These are phyloP conservation scores for Rhododendron ovatum DNA, from an alignment of 148 eudicot genomes.

Conservation along the genomic window DNA sequence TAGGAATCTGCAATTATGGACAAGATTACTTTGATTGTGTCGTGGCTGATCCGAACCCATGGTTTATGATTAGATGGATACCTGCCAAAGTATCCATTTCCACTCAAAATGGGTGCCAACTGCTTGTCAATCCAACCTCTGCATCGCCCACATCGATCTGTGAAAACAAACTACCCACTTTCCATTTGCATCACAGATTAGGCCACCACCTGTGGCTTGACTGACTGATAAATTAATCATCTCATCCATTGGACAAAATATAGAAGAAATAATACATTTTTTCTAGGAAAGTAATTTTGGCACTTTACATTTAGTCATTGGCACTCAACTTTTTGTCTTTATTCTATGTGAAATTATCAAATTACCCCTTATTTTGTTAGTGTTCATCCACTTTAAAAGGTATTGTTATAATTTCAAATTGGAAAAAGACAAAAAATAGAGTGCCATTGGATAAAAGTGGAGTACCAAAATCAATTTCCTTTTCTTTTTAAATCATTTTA, in stretches of 20 bases:
- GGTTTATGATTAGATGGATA: background rate
- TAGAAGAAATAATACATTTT: background rate
- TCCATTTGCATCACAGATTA: background rate
- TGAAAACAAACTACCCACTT: background rate
- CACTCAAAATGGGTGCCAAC: background rate
- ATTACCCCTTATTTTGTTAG: no score
- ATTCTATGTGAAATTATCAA: no score
- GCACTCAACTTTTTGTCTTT: no score
- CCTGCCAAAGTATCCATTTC: no score
- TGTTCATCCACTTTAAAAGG: no score
- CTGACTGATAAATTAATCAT: no score
- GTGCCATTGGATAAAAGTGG: no score
- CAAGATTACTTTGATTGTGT: background rate
- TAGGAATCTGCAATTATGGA: no score
- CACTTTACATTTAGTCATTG: background rate
- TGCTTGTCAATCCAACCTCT: background rate
- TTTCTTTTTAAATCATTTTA: background rate
- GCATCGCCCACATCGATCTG: background rate
- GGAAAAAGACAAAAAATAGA: no score
- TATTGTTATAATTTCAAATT: no score
- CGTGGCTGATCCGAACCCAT: background rate
- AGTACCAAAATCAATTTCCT: no score
- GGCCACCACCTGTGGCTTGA: background rate
- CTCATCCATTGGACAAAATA: background rate
- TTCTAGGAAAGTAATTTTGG: background rate